Evolutionary conservation across 495 filamentous ascomycete species (phyloP).

Genomic region (Monascus purpureus): DNA sequence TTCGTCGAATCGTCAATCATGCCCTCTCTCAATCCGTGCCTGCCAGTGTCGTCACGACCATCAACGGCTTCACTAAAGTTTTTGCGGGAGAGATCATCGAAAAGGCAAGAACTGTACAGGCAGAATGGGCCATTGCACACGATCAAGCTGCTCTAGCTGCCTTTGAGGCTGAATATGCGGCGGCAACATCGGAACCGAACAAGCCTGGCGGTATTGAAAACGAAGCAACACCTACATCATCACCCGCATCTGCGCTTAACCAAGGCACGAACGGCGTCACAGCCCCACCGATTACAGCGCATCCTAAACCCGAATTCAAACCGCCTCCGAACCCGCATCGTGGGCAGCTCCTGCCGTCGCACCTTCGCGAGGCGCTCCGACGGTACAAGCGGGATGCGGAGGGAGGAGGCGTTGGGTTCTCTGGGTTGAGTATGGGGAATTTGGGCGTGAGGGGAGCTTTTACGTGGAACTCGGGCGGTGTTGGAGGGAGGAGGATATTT

Average conservation of each 20-base stretch:
- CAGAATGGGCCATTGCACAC: slow-evolving; percentile 53
- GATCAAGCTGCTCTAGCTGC: slow-evolving; percentile 23
- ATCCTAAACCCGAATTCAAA: slow-evolving; percentile 14
- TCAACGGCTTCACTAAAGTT: slow-evolving; percentile 70
- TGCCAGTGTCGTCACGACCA: slow-evolving; percentile 58
- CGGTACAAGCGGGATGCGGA: slow-evolving; percentile 53
- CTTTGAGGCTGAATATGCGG: slow-evolving; percentile 18
- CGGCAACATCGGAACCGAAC: slow-evolving; percentile 26
- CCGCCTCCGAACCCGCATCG: slow-evolving; percentile 35
- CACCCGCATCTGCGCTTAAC: background rate
- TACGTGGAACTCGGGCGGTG: slow-evolving; percentile 35
- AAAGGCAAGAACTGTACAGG: slow-evolving; percentile 61
- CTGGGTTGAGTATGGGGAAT: slow-evolving; percentile 57
- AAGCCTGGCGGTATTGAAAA: slow-evolving; percentile 16
- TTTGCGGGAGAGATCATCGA: slow-evolving; percentile 78
- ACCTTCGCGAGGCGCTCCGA: slow-evolving; percentile 66
- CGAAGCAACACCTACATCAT: background rate
- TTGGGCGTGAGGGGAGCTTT: slow-evolving; percentile 49
- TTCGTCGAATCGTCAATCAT: slow-evolving; percentile 66
- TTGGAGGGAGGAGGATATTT: slow-evolving; percentile 48
- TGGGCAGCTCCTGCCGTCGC: slow-evolving; percentile 66
- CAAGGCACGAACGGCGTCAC: background rate
- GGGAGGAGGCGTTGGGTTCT: slow-evolving; percentile 57
- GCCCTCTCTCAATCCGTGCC: slow-evolving; percentile 81
- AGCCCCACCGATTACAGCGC: background rate